These are phyloP conservation scores for Xerocomellus dryophilus DNA, from an alignment of 768 basidiomycete genomes.

Conservation along the genomic window DNA sequence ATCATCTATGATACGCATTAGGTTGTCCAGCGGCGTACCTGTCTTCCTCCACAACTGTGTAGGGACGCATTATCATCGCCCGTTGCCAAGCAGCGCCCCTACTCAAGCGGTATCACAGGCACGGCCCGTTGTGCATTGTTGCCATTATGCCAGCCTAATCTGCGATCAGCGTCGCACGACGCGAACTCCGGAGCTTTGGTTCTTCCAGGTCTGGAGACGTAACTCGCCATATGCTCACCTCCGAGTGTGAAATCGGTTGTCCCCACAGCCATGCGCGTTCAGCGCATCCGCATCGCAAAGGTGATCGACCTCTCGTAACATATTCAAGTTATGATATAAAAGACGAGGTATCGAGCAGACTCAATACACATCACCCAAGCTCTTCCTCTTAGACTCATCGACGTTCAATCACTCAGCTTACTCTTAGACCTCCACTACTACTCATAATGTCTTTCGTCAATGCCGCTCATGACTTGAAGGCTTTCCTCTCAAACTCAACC, in stretches of 20 bases:
- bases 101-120: background rate
- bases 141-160: background rate
- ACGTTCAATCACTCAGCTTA: background rate
- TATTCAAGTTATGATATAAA: constrained; percentile 15
- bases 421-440: background rate
- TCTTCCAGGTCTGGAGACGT: background rate
- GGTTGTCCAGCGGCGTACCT: no score
- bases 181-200: constrained; percentile 1
- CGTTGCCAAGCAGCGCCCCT: background rate
- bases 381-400: background rate
- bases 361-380: background rate
- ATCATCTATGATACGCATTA: background rate
- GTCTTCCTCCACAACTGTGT: constrained; percentile 1
- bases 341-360: constrained; percentile 5
- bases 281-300: background rate
- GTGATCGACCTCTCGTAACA: background rate
- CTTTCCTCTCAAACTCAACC: constrained; percentile 4
- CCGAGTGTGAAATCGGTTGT: background rate
- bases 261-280: background rate
- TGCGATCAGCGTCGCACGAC: constrained; percentile 7
- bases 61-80: background rate
- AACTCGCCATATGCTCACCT: background rate
- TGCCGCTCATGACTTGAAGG: constrained; percentile 10
- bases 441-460: constrained; percentile 15
- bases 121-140: background rate